Evolutionary conservation across 2,329 filamentous ascomycete genomes (phyloP), one percentile per base, ranked within the genome.

Genomic region (Fusarium xylarioides): DNA sequence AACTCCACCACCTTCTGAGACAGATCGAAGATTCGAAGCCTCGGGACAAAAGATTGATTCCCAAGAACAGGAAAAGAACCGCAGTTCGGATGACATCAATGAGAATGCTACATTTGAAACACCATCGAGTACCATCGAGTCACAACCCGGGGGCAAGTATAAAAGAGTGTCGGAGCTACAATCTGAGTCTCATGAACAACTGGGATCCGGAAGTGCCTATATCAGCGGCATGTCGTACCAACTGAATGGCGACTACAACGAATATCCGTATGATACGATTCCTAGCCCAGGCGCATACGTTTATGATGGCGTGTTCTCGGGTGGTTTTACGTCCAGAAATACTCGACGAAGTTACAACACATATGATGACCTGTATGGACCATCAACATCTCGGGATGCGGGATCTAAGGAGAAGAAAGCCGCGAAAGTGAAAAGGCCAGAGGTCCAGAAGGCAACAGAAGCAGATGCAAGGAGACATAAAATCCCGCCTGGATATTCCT

Each of bases 381-480:
- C 26, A 5, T 30, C 26, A n/a, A 0, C 1, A 2, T 2, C 14
- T 1, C 26, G 7, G 0, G 4, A 11, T 2, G 8, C 7, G 0
- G 19, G 14, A 11, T 30, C 19, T 2, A 0, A 5, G 4, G 9
- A 15, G 9, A 30, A 1, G 14, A 21, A 47, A 15, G 1, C 1
- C 6, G 9, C 1, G 19, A 30, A 15, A 30, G 4, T 5, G 8
- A 3, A 30, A 5, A 9, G 7, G 2, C 2, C 4, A 15, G 6
- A 21, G 19, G 14, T 8, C 28, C 2, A 7, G 6, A 47, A 11
- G 44, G 44, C 44, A 1, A 47, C 28, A 6, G 44, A 16, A 30
- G 44, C 10, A n/a, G 44, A 47, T n/a, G 26, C 28, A 30, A 12
- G 8, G 3, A 4, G 4, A 0, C 7, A 47, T 16, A 16, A 2